These are phyloP conservation scores for Rhodotorula paludigena DNA, from an alignment of 768 basidiomycete genomes.

Conservation along the genomic window DNA sequence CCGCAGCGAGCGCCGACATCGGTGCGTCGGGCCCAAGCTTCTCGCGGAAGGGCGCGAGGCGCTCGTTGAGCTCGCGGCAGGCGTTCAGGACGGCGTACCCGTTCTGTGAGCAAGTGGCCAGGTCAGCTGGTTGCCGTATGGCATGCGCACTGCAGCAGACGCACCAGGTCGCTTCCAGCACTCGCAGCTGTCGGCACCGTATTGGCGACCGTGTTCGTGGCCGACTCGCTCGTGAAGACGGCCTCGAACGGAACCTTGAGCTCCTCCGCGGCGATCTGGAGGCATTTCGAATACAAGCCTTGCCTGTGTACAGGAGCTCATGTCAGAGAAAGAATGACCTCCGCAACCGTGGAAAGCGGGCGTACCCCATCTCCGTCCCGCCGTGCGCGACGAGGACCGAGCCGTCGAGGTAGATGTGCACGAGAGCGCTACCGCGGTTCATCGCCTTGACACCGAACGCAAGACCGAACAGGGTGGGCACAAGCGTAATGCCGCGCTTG, in stretches of 20 bases:
- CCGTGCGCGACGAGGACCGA: constrained; percentile 42
- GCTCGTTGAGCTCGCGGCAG: constrained; percentile 40
- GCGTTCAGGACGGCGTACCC: constrained; percentile 42
- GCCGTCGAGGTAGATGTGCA: constrained; percentile 39
- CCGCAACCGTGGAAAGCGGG: too few relatives aligned
- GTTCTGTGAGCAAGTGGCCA: constrained; percentile 18
- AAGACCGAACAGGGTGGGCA: constrained; percentile 42
- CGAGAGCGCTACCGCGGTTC: constrained; percentile 32
- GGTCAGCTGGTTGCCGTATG: too few relatives aligned
- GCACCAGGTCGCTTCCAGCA: constrained; percentile 25
- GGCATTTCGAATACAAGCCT: constrained; percentile 39
- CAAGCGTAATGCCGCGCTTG: constrained; percentile 39
- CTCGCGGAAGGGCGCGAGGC: constrained; percentile 38
- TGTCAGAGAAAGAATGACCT: background rate
- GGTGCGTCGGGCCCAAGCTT: constrained; percentile 38
- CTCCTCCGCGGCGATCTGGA: constrained; percentile 42
- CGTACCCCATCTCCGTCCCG: constrained; percentile 38
- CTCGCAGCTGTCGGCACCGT: constrained; percentile 37
- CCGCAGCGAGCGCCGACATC: constrained; percentile 32
- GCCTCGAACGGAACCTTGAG: constrained; percentile 40
- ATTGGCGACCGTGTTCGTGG: constrained; percentile 39
- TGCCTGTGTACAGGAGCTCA: background rate
- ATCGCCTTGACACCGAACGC: constrained; percentile 36
- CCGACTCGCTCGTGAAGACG: constrained; percentile 40
- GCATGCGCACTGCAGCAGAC: too few relatives aligned